Evolutionary conservation across 2,329 filamentous ascomycete species (phyloP).

Genomic region (Thelonectria blattea): DNA sequence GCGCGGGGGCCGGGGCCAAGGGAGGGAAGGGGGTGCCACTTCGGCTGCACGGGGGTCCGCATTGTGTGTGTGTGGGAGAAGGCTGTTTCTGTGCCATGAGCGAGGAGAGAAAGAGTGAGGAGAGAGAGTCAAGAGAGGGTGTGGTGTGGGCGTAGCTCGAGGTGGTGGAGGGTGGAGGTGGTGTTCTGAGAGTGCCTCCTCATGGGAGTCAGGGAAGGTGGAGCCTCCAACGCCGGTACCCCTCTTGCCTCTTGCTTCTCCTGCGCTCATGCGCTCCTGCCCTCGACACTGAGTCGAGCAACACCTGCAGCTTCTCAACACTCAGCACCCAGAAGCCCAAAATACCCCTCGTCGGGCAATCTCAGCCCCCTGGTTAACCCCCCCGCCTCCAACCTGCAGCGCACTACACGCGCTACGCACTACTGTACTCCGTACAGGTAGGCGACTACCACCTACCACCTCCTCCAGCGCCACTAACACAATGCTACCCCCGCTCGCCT

Average conservation of each 20-base stretch:
- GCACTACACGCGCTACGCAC: background rate
- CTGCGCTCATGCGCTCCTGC: too few relatives aligned
- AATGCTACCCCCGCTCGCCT: constrained; percentile 1
- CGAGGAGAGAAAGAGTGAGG: background rate
- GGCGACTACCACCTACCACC: background rate
- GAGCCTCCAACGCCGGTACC: background rate
- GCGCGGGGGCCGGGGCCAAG: constrained; percentile 34
- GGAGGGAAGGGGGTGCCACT: constrained; percentile 30
- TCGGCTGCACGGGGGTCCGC: constrained; percentile 40
- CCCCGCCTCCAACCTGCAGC: background rate
- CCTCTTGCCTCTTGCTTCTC: background rate
- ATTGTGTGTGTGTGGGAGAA: constrained; percentile 24
- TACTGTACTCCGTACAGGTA: background rate
- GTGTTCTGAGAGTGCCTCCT: constrained; percentile 7
- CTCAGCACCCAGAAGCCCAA: background rate
- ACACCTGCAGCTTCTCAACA: too few relatives aligned
- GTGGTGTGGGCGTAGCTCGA: constrained; percentile 21
- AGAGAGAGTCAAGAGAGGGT: constrained; percentile 3
- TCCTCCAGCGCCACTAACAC: background rate
- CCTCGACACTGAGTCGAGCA: too few relatives aligned
- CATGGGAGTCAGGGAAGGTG: background rate
- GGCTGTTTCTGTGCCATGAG: constrained; percentile 16
- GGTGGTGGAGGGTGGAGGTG: constrained; percentile 25
- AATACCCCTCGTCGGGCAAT: background rate
- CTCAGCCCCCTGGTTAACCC: background rate